Conservation (phyloP, 352 stramenopile species). For the Albugo laibachii region DNA sequence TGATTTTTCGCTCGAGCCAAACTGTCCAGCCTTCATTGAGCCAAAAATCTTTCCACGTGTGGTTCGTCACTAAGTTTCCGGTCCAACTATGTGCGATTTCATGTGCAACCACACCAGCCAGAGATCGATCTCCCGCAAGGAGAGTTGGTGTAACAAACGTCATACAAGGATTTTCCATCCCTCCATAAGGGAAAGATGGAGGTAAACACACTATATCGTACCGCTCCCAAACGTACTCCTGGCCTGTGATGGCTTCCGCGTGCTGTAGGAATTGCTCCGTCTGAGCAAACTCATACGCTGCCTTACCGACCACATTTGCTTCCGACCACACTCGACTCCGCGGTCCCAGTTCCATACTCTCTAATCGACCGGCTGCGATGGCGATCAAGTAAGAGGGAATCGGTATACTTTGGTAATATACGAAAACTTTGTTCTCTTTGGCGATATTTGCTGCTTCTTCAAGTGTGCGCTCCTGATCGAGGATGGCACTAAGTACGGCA, state of each 20-base stretch:
- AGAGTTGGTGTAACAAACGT: constrained; percentile 95
- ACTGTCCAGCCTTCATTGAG: constrained; percentile 98
- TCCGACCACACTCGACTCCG: constrained; percentile 88
- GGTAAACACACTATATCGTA: constrained; percentile 96
- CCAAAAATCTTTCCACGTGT: constrained; percentile 92
- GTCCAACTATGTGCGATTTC: constrained; percentile 95
- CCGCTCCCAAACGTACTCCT: constrained; percentile 88
- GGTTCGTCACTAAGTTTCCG: constrained; percentile 95
- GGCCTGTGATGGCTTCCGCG: constrained; percentile 83
- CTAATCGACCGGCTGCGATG: constrained; percentile 82
- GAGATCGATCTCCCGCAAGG: constrained; percentile 83
- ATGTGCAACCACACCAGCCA: constrained; percentile 94
- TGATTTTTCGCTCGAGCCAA: constrained; percentile 89
- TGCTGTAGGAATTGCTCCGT: constrained; percentile 86
- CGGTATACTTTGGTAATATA: constrained; percentile 81
- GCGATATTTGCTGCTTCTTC: constrained; percentile 6
- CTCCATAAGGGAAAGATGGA: constrained; percentile 82
- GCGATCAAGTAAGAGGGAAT: constrained; percentile 93
- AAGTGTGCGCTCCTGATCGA: background rate
- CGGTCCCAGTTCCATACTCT: constrained; percentile 69
- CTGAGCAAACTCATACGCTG: constrained; percentile 88
- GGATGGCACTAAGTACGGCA: constrained; percentile 80
- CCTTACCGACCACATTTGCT: constrained; percentile 81
- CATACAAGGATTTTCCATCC: constrained; percentile 73
- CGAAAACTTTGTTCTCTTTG: constrained; percentile 19